Percentiles rank a stretch among this genome's conserved stretches.
phyloP scores from a whole-genome alignment of 2,329 filamentous ascomycete genomes.

The Diaporthe aspalathi region DNA sequence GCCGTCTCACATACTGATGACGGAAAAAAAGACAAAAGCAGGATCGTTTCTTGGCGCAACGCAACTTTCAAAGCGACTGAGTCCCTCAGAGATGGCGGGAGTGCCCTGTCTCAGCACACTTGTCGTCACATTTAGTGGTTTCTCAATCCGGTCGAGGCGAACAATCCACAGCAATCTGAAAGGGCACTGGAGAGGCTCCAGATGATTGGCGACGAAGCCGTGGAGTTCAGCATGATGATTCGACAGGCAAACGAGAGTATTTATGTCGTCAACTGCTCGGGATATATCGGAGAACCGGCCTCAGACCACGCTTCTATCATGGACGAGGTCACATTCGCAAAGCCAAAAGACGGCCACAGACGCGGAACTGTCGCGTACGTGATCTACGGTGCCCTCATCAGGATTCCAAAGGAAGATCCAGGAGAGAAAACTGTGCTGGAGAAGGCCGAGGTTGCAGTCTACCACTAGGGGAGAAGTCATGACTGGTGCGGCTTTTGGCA shows the following conservation, averaged over 20 bases:
- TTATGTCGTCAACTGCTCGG: constrained; percentile 32
- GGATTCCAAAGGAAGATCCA: not conserved
- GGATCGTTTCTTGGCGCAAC: too few species aligned
- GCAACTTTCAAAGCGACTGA: too few species aligned
- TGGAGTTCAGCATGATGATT: constrained; percentile 39
- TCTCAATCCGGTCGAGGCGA: not conserved
- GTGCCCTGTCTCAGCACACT: too few species aligned
- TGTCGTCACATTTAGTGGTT: too few species aligned
- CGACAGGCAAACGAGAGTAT: constrained; percentile 7
- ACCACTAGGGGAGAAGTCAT: not conserved
- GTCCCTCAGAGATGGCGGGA: too few species aligned
- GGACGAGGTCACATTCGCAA: too few species aligned
- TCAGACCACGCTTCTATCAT: too few species aligned
- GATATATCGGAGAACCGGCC: too few species aligned
- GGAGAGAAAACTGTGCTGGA: not conserved
- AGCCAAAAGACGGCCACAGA: not conserved
- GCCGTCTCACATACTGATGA: too few species aligned
- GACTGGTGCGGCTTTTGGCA: too few species aligned
- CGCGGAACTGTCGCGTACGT: constrained; percentile 5
- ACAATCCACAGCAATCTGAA: not conserved
- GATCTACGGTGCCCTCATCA: not conserved
- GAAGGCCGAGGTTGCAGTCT: constrained; percentile 27
- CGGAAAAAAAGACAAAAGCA: too few species aligned
- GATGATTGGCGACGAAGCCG: constrained; percentile 39
- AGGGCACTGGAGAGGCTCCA: too few species aligned